A percentile compares a stretch with the other conserved stretches of the same genome.
phyloP scores from a whole-genome alignment of 2,329 filamentous ascomycete species.

The Phaeosphaeriaceae sp. region DNA sequence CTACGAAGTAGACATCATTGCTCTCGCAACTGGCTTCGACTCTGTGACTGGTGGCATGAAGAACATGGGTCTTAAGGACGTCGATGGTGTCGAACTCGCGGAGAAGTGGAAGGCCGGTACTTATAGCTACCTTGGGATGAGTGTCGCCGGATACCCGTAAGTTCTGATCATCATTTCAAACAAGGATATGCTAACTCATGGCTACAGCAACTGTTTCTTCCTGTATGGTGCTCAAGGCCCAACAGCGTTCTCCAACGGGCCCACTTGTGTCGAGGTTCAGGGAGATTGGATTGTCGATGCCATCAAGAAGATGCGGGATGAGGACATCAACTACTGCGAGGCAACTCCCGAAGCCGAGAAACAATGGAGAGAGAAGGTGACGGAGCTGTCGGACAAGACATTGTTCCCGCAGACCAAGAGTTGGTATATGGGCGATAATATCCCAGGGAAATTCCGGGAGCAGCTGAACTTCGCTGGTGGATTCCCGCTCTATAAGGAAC shows the following conservation, averaged over 20 bases:
- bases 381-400: constrained; percentile 50
- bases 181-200: constrained; percentile 5
- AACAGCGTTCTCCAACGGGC: constrained; percentile 56
- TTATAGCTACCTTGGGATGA: constrained; percentile 53
- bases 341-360: constrained; percentile 52
- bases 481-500: constrained; percentile 49
- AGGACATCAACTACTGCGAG: constrained; percentile 50
- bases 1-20: constrained; percentile 54
- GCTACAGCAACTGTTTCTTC: constrained; percentile 51
- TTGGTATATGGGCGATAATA: constrained; percentile 56
- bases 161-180: constrained; percentile 1
- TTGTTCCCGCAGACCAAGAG: constrained; percentile 50
- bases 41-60: constrained; percentile 53
- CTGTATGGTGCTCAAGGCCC: constrained; percentile 56
- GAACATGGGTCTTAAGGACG: constrained; percentile 48
- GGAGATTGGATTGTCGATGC: constrained; percentile 55
- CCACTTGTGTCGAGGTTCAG: constrained; percentile 54
- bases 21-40: constrained; percentile 56
- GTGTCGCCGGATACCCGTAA: constrained; percentile 47
- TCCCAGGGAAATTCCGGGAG: constrained; percentile 55
- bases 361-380: constrained; percentile 51
- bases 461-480: constrained; percentile 55
- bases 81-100: constrained; percentile 45
- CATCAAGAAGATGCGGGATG: constrained; percentile 47
- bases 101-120: constrained; percentile 52